Evolutionary conservation across 352 stramenopile genomes (phyloP).

Genomic region (Phytophthora citrophthora): DNA sequence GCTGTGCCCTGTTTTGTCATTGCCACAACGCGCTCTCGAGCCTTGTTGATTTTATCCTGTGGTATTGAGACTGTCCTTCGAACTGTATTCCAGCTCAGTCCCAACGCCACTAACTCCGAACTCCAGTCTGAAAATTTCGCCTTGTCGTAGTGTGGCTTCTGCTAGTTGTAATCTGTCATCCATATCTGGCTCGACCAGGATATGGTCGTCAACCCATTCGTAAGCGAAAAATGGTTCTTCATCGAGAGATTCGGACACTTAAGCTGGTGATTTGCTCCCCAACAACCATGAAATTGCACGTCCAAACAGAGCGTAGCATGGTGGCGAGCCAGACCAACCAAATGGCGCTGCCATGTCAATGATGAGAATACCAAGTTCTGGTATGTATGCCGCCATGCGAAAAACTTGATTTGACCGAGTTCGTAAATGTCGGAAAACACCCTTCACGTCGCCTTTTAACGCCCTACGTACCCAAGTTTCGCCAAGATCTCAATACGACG

Average conservation of each 20-base stretch:
- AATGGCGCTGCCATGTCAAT: constrained; percentile 1
- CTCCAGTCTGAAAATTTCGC: constrained; percentile 28
- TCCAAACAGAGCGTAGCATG: constrained; percentile 18
- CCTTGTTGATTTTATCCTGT: background rate
- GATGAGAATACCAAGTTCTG: too few relatives aligned
- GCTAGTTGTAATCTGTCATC: constrained; percentile 8
- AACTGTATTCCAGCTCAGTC: constrained; percentile 20
- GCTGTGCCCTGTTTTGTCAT: background rate
- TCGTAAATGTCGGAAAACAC: too few relatives aligned
- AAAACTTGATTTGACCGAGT: too few relatives aligned
- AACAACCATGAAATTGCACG: constrained; percentile 22
- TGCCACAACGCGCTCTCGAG: background rate
- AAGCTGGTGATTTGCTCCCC: constrained; percentile 9
- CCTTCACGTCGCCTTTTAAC: too few relatives aligned
- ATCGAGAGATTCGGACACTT: constrained; percentile 6
- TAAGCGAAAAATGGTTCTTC: constrained; percentile 28
- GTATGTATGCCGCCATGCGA: too few relatives aligned
- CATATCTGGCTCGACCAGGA: constrained; percentile 25
- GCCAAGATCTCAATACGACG: too few relatives aligned
- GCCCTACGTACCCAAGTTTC: too few relatives aligned
- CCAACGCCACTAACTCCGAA: constrained; percentile 12
- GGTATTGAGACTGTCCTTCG: constrained; percentile 20
- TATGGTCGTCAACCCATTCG: constrained; percentile 45
- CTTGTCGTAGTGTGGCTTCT: constrained; percentile 18
- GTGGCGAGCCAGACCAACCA: constrained; percentile 18